Percentiles rank a stretch among this genome's conserved stretches.
phyloP scores from a whole-genome alignment of 306 rosid genomes.

The Cicer judaicum region DNA sequence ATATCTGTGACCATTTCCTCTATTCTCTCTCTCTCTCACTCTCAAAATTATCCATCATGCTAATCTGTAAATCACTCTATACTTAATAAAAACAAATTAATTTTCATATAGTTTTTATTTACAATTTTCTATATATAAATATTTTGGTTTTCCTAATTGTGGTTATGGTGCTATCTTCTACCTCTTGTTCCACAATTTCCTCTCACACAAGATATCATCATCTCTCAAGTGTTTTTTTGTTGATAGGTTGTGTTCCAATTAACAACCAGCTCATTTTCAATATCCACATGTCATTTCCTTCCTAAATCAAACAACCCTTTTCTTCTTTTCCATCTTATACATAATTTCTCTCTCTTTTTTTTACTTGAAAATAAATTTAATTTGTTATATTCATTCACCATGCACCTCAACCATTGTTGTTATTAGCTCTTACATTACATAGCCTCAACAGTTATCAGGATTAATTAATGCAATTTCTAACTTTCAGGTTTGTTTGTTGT shows the following conservation, averaged over 20 bases:
- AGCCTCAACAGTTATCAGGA: slow-evolving; percentile 32
- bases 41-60: slow-evolving; percentile 20
- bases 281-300: slow-evolving; percentile 51
- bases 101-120: slow-evolving; percentile 33
- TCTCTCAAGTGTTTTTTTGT: slow-evolving; percentile 43
- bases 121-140: slow-evolving; percentile 44
- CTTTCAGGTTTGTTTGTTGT: slow-evolving; percentile 54
- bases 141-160: slow-evolving; percentile 56
- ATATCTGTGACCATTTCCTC: slow-evolving; percentile 55
- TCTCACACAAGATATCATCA: slow-evolving; percentile 49
- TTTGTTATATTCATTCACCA: slow-evolving; percentile 29
- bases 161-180: slow-evolving; percentile 47
- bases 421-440: slow-evolving; percentile 41
- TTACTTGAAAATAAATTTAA: slow-evolving; percentile 29
- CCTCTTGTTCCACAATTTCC: slow-evolving; percentile 63
- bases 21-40: neutral
- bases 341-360: slow-evolving; percentile 30
- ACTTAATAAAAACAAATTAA: slow-evolving; percentile 36
- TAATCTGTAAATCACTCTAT: slow-evolving; percentile 31
- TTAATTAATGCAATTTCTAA: slow-evolving; percentile 44
- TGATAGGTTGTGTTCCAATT: slow-evolving; percentile 55
- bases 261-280: slow-evolving; percentile 56
- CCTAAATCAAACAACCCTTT: slow-evolving; percentile 41
- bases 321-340: slow-evolving; percentile 17
- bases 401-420: slow-evolving; percentile 25